Percentiles rank a stretch among this genome's conserved stretches.
These are phyloP conservation scores for Melanomma pulvis-pyrius DNA, from an alignment of 495 filamentous ascomycete species.

Conservation along the genomic window DNA sequence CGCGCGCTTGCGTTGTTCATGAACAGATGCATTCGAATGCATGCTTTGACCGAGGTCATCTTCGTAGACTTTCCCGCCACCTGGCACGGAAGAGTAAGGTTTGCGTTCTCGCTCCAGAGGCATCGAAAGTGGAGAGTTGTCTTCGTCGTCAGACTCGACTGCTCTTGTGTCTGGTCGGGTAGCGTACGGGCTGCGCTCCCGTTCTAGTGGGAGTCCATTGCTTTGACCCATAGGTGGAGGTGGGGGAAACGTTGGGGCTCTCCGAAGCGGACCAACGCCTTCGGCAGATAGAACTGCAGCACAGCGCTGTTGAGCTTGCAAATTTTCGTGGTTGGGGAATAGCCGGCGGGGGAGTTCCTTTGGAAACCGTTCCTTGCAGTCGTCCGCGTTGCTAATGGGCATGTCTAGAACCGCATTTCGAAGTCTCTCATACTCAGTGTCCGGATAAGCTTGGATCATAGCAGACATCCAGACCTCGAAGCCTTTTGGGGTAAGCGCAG, in stretches of 20 bases:
- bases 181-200: constrained; percentile 56
- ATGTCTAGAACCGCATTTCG: constrained; percentile 71
- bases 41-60: constrained; percentile 41
- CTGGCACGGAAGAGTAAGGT: constrained; percentile 60
- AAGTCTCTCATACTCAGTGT: constrained; percentile 74
- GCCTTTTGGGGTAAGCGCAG: constrained; percentile 76
- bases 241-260: constrained; percentile 37
- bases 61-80: constrained; percentile 59
- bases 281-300: constrained; percentile 40
- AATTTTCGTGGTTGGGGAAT: constrained; percentile 57
- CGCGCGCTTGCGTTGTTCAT: constrained; percentile 20
- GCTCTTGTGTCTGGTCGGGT: constrained; percentile 45
- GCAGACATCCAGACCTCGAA: constrained; percentile 78
- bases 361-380: constrained; percentile 74
- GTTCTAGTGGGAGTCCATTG: constrained; percentile 44
- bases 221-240: constrained; percentile 30
- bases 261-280: constrained; percentile 30
- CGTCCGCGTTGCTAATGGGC: constrained; percentile 74
- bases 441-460: constrained; percentile 75
- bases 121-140: constrained; percentile 49
- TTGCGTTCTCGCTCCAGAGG: constrained; percentile 66
- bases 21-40: constrained; percentile 20
- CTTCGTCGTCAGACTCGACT: constrained; percentile 52
- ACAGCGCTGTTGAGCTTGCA: constrained; percentile 42
- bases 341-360: constrained; percentile 75